Base-by-base conservation (phyloP, 2,329 filamentous ascomycete genomes). In the Byssothecium circinans region DNA sequence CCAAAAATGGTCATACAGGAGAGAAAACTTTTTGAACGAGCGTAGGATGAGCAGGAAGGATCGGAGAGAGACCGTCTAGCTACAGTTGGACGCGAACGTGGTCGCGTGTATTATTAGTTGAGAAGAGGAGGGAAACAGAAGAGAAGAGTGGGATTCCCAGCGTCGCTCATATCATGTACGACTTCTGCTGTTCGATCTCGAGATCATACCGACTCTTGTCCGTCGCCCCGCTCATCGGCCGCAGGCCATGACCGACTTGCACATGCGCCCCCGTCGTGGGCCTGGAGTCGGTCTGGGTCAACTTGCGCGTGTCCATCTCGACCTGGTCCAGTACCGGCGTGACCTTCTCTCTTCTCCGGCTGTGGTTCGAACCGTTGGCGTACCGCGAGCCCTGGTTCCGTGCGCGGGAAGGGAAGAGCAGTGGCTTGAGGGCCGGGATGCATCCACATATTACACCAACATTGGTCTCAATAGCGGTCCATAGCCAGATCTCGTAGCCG, bases 371-470 rank as follows among this genome's bases (percentile, higher is more conserved):
- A 14, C 65, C 66, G 38, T 70, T 64, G 35, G 55, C 57, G 35
- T 64, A 67, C 41, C 58, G 57, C 2, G 64, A 65, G 15, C 58
- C 62, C 40, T 68, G 62, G 8, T 53, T 54, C 23, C 61, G 51
- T 22, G 67, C 67, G 4, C 64, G 63, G 14, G 59, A 43, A n/a
- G 62, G 67, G 53, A 70, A 70, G 19, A 72, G 58, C n/a, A 72
- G 41, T 1, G 68, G 71, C 50, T 75, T 74, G 30, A 77, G 61
- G 1, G 75, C 70, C 8, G 75, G 74, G 23, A 74, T 73, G 41
- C 70, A 72, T 8, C 74, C 72, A 53, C 73, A 76, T 37, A 75
- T 72, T 18, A 76, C 69, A 8, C 69, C 74, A 12, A 76, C 65
- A 43, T 73, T 70, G 0, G 74, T 70, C 54, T 76, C 74, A 4